These are phyloP conservation scores for Hortaea werneckii DNA, from an alignment of 2,329 filamentous ascomycete species.

Conservation along the genomic window DNA sequence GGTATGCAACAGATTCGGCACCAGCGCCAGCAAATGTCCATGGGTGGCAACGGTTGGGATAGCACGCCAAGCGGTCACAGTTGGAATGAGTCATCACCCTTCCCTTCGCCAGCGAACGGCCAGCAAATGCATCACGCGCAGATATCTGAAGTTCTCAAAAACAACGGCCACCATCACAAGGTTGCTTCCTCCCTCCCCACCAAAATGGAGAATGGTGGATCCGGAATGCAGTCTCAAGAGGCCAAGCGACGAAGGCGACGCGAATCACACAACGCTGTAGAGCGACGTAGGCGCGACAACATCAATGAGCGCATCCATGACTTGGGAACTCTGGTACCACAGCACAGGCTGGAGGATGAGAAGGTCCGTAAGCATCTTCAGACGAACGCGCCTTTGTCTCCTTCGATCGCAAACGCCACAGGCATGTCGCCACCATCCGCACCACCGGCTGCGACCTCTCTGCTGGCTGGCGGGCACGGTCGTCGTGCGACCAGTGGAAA, in stretches of 20 bases:
- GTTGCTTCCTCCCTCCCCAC: constrained; percentile 61
- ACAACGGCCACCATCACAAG: constrained; percentile 49
- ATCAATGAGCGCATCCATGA: constrained; percentile 99
- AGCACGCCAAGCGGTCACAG: constrained; percentile 69
- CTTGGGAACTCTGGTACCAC: constrained; percentile 81
- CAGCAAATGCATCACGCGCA: constrained; percentile 55
- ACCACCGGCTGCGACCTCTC: constrained; percentile 57
- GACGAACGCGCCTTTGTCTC: constrained; percentile 82
- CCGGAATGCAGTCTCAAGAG: constrained; percentile 66
- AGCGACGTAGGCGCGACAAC: constrained; percentile 88
- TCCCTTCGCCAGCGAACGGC: constrained; percentile 68
- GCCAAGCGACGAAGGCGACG: constrained; percentile 84
- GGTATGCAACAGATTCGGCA: constrained; percentile 33
- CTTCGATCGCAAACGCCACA: constrained; percentile 58
- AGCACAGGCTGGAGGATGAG: constrained; percentile 89
- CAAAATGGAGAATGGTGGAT: constrained; percentile 58
- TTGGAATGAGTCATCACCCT: constrained; percentile 74
- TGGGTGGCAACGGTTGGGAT: constrained; percentile 74
- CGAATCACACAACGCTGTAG: constrained; percentile 93
- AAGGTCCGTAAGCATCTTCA: constrained; percentile 91
- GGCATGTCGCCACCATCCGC: constrained; percentile 62
- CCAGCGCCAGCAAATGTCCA: constrained; percentile 41
- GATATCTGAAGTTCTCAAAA: constrained; percentile 81
- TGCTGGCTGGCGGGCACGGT: constrained; percentile 74
- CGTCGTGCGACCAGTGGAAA: constrained; percentile 65